Base-by-base conservation (phyloP, 352 stramenopile species). In the Phytopythium cucurbitacearum region DNA sequence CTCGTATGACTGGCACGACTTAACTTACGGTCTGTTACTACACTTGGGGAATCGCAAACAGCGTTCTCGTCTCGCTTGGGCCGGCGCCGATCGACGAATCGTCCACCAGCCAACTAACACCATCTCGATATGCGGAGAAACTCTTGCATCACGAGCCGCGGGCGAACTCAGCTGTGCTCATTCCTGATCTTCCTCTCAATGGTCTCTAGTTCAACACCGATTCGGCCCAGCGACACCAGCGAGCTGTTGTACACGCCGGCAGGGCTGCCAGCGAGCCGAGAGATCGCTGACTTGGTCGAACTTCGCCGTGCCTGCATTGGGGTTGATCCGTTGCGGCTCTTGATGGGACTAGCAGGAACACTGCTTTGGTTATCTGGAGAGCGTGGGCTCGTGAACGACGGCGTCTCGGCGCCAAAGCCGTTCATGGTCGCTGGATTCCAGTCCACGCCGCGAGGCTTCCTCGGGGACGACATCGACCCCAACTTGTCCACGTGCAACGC, bases 161-260 rank as follows among this genome's bases (percentile, higher is more conserved):
- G 35, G 47, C 5, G 47, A 43, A 33, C 13, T 41, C 34, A 53
- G 7, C 38, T 38, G 37, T 53, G 45, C 9, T 50, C 46, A 49
- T 55, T 69, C 9, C 57, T 60, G 41, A 91, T 85, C 52, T 85
- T 80, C 48, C 71, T 80, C 56, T 88, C 78, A 43, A 91, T 77
- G n/a, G 69, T 71, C 57, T 88, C 77, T 37, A 91, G 57, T 51
- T 89, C 80, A 4, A 80, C 60, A 34, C 76, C 67, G 36, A 91
- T 69, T 11, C 80, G 80, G 12, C 73, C 62, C 39, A 90, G 62
- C 2, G 76, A 84, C 2, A 69, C 68, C 11, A 91, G 49, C 4
- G 80, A 87, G 58, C 61, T 71, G 40, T 51, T 56, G 35, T 84
- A 80, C 34, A 84, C 55, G 3, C 53, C 55, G 34, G 13, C 7